A percentile compares a stretch with the other conserved stretches of the same genome.
Evolutionary conservation across 2,329 filamentous ascomycete genomes (phyloP).

Genomic region (Microsporum canis): DNA sequence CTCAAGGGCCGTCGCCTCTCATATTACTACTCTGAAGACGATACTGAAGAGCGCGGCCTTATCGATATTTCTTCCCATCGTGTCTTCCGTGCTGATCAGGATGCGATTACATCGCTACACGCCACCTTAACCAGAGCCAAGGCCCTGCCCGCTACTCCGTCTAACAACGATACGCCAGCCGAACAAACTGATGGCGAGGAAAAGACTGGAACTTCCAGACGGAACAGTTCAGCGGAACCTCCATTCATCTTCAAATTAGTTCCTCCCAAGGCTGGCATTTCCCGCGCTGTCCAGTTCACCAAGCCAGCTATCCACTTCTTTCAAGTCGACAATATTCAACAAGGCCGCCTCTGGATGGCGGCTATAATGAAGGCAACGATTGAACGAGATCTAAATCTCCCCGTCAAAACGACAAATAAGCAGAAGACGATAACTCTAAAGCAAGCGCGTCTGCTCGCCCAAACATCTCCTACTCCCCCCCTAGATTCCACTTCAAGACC

Average conservation of each 20-base stretch:
- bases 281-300: slow-evolving; percentile 89
- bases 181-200: slow-evolving; percentile 12
- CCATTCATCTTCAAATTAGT: slow-evolving; percentile 98
- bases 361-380: slow-evolving; percentile 98
- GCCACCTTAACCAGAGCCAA: slow-evolving; percentile 85
- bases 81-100: slow-evolving; percentile 87
- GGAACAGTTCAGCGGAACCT: slow-evolving; percentile 37
- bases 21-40: slow-evolving; percentile 92
- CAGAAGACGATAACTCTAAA: slow-evolving; percentile 90
- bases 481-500: slow-evolving; percentile 36
- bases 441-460: slow-evolving; percentile 77
- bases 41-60: slow-evolving; percentile 83
- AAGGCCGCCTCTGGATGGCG: slow-evolving; percentile 94
- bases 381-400: slow-evolving; percentile 67
- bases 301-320: slow-evolving; percentile 97
- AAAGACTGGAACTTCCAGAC: slow-evolving; percentile 9
- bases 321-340: slow-evolving; percentile 77
- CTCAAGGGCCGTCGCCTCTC: slow-evolving; percentile 81
- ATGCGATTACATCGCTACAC: slow-evolving; percentile 79
- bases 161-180: slow-evolving; percentile 21
- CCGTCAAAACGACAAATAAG: slow-evolving; percentile 79
- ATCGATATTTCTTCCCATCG: slow-evolving; percentile 97
- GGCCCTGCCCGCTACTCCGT: slow-evolving; percentile 50
- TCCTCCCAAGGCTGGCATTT: slow-evolving; percentile 74
- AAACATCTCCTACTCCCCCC: slow-evolving; percentile 63